A percentile compares a stretch with the other conserved stretches of the same genome.
These are phyloP conservation scores for Termitomyces sp. DNA, from an alignment of 768 basidiomycete species.

Conservation along the genomic window DNA sequence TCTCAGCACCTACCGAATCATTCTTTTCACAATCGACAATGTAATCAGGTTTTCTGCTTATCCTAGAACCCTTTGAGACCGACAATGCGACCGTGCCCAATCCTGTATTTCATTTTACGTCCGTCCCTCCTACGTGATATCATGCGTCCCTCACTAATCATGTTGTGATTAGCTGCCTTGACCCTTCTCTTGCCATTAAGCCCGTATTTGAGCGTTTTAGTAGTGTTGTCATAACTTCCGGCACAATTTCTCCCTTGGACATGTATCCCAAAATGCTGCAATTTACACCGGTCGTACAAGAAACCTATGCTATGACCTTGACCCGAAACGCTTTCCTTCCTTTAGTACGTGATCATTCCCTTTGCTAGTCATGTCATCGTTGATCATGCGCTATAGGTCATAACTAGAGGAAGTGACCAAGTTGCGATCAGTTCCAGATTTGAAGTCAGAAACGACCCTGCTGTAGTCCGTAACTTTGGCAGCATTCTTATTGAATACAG, in stretches of 20 bases:
- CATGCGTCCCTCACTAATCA: conserved; percentile 9
- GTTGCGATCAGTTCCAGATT: conserved; percentile 98
- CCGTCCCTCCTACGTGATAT: conserved; percentile 13
- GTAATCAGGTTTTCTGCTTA: conserved; percentile 81
- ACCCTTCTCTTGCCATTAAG: conserved; percentile 95
- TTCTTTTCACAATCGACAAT: neutral
- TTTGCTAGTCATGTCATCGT: neutral
- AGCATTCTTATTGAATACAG: conserved; percentile 97
- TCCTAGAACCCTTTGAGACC: conserved; percentile 97
- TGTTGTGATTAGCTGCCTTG: conserved; percentile 67
- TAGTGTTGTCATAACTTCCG: conserved; percentile 97
- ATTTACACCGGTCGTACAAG: conserved; percentile 94
- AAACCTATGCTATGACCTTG: conserved; percentile 97
- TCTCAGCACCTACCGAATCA: neutral
- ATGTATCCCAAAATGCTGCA: conserved; percentile 99
- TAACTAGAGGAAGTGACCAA: conserved; percentile 97
- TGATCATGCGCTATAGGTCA: conserved; percentile 52
- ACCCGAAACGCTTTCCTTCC: conserved; percentile 95
- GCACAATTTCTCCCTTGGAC: conserved; percentile 96
- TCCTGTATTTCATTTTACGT: conserved; percentile 98
- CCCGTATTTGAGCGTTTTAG: conserved; percentile 98
- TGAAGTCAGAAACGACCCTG: conserved; percentile 98
- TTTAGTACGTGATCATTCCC: conserved; percentile 46
- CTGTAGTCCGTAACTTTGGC: conserved; percentile 97
- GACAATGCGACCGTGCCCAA: conserved; percentile 98